Base-by-base conservation (phyloP, 371 early-diverging fungal genomes). In the Blakeslea trispora region DNA sequence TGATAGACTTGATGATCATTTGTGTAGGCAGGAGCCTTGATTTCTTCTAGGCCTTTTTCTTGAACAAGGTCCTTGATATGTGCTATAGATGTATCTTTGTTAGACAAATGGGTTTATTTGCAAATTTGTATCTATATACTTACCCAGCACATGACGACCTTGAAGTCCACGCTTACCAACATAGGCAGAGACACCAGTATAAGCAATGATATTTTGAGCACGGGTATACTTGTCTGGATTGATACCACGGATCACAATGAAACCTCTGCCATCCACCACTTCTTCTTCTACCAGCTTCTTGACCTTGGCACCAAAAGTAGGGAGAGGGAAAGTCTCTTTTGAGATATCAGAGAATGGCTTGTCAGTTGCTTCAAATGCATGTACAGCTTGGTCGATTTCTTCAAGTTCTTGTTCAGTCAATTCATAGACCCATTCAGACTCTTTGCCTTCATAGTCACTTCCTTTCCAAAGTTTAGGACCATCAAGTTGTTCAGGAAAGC, bases 1-100 rank as follows among this genome's bases (percentile, higher is more conserved):
- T 69, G 69, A 31, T 61, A 69, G 1, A 69, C 69, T 47, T 69
- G 69, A 39, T 64, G 61, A 13, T 69, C 69, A 41, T 69, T 69
- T 13, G 69, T 69, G 47, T 54, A 69, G 1, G 69, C 61, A 22
- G 69, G 65, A 23, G 65, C 65, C 32, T 57, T 35, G 19, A 69
- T 64, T 35, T 64, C 61, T 43, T 57, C 52, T 13, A 64, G 23
- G 15, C 61, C 61, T 10, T 46, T 53, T 21, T 69, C 49, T 2
- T 61, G 56, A 21, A 64, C 64, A 19, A 69, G 34, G 41, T 69
- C 69, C 28, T 55, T 64, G 31, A 69, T 69, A 55, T 69, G 69
- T 19, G 57, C 69, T 69, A 45, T 9, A 8, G 35, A 14, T 34
- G 17, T 15, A 46, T n/a, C n/a, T n/a, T n/a, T n/a, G n/a, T n/a